Evolutionary conservation across 2,329 filamentous ascomycete genomes (phyloP).

Genomic region (Diatrype stigma): DNA sequence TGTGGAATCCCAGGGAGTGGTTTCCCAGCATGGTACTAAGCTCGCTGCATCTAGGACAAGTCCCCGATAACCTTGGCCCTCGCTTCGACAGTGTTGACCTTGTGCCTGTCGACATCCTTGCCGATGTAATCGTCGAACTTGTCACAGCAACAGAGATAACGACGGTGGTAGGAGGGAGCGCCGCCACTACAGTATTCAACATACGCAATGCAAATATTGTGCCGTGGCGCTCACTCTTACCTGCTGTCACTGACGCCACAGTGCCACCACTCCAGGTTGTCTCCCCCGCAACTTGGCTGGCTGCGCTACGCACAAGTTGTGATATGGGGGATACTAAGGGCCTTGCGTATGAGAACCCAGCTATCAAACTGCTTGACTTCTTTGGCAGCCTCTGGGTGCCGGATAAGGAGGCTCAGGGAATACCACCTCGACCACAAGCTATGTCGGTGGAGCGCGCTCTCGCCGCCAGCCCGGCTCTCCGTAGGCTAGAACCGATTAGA

Average conservation of each 20-base stretch:
- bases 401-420: constrained; percentile 1
- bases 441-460: constrained; percentile 7
- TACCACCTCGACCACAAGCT: background rate
- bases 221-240: background rate
- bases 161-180: background rate
- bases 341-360: constrained; percentile 19
- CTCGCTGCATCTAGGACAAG: constrained; percentile 22
- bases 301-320: constrained; percentile 2
- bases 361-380: constrained; percentile 26
- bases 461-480: constrained; percentile 23
- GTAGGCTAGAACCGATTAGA: constrained; percentile 12
- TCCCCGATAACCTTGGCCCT: constrained; percentile 31
- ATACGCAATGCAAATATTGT: background rate
- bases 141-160: background rate
- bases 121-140: background rate
- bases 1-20: constrained; percentile 36
- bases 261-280: background rate
- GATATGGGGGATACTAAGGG: constrained; percentile 3
- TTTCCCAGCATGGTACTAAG: constrained; percentile 34
- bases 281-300: background rate
- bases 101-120: background rate
- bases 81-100: constrained; percentile 7
- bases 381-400: constrained; percentile 17
- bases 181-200: background rate
- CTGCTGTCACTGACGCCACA: background rate